These are phyloP conservation scores for Miscanthus sacchariflorus DNA, from an alignment of 202 grass and related monocot species.

Conservation along the genomic window DNA sequence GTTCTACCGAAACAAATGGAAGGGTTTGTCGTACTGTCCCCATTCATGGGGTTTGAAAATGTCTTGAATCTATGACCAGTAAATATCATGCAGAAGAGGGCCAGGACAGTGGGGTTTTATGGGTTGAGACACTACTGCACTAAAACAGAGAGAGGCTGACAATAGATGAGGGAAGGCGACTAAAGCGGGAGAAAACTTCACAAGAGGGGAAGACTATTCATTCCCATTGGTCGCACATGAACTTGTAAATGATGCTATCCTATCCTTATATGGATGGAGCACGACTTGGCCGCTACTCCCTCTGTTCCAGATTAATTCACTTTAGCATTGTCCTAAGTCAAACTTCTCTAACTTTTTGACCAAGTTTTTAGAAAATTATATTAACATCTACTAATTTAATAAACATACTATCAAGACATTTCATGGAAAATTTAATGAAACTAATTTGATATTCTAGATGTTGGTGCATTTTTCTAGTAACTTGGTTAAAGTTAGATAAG, in stretches of 20 bases:
- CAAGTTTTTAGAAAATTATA: not conserved
- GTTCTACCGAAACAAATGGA: not conserved
- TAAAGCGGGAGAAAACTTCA: not conserved
- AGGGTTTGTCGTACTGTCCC: no score
- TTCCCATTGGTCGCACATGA: not conserved
- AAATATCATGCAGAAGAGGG: conserved; percentile 8
- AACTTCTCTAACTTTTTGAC: not conserved
- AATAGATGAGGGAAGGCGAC: not conserved
- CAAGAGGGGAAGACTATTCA: not conserved
- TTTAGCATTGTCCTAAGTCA: not conserved
- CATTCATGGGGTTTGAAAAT: not conserved
- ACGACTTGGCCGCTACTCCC: not conserved
- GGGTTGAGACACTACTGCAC: not conserved
- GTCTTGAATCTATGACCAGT: not conserved
- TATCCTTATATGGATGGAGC: conserved; percentile 13
- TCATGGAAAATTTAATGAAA: not conserved
- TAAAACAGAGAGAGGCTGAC: not conserved
- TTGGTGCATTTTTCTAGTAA: not conserved
- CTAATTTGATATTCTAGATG: not conserved
- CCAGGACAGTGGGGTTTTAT: not conserved
- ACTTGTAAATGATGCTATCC: not conserved
- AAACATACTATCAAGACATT: not conserved
- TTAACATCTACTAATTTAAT: no score
- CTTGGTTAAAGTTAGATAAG: not conserved
- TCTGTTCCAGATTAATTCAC: not conserved